Conservation (phyloP, 495 filamentous ascomycete genomes). For the Hyaloscypha finlandica region DNA sequence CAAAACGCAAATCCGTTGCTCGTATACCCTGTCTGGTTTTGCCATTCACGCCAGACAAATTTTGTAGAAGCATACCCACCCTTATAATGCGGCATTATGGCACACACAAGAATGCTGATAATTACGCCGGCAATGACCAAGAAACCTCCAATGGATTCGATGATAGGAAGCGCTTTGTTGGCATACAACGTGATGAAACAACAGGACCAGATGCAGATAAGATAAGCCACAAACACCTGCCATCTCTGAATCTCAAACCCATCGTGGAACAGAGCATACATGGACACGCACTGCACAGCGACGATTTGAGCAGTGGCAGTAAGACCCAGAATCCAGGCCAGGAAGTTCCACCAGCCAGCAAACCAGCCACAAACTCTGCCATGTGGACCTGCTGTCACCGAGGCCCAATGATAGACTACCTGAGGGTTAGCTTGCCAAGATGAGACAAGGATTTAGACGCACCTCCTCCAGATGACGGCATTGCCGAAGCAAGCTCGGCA, state of each 20-base stretch:
- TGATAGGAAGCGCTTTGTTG: slow-evolving; percentile 65
- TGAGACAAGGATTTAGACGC: background rate
- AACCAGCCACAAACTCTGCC: slow-evolving; percentile 75
- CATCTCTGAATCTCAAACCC: slow-evolving; percentile 62
- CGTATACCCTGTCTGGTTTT: slow-evolving; percentile 28
- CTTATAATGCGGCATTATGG: slow-evolving; percentile 64
- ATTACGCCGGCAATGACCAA: slow-evolving; percentile 69
- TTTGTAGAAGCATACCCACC: slow-evolving; percentile 52
- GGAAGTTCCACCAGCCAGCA: slow-evolving; percentile 77
- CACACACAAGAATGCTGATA: slow-evolving; percentile 72
- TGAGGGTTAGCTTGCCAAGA: background rate
- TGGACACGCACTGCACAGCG: slow-evolving; percentile 64
- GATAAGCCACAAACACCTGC: slow-evolving; percentile 74
- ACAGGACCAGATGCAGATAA: slow-evolving; percentile 67
- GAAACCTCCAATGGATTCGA: slow-evolving; percentile 68
- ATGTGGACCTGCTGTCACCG: slow-evolving; percentile 69
- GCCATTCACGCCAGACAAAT: slow-evolving; percentile 56
- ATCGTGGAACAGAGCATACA: slow-evolving; percentile 73
- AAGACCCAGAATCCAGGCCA: slow-evolving; percentile 72
- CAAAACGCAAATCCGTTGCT: slow-evolving; percentile 75
- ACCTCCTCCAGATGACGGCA: slow-evolving; percentile 72
- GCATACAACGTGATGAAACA: slow-evolving; percentile 67
- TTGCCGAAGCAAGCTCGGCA: slow-evolving; percentile 73
- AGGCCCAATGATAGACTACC: slow-evolving; percentile 80
- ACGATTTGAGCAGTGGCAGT: slow-evolving; percentile 70